A percentile compares a stretch with the other conserved stretches of the same genome.
These are phyloP conservation scores for Suhomyces guaymorum DNA, from an alignment of 1,139 yeast genomes.

Conservation along the genomic window DNA sequence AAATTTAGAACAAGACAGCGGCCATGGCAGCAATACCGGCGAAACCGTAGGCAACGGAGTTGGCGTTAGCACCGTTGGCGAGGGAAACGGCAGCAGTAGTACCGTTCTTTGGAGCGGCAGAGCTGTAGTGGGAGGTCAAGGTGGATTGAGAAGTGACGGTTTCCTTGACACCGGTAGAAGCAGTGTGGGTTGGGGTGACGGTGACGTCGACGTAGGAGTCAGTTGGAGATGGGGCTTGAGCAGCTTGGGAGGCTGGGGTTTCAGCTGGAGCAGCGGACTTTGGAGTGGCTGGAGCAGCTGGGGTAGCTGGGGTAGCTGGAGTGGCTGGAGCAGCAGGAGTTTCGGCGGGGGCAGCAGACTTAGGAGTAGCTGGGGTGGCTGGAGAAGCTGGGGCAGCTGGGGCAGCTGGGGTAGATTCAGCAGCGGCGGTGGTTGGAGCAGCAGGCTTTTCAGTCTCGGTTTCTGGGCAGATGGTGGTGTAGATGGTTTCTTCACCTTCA, in stretches of 20 bases:
- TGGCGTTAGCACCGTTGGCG: conserved; percentile 23
- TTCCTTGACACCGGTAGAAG: conserved; percentile 38
- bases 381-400: conserved; percentile 7
- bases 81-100: conserved; percentile 20
- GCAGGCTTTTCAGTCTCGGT: conserved; percentile 20
- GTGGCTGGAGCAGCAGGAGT: conserved; percentile 19
- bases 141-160: conserved; percentile 39
- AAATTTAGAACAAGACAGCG: conserved; percentile 40
- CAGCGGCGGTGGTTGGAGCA: conserved; percentile 15
- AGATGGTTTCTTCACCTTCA: conserved; percentile 43
- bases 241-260: conserved; percentile 15
- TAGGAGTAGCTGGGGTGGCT: conserved; percentile 19
- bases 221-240: conserved; percentile 17
- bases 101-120: conserved; percentile 19
- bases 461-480: conserved; percentile 53
- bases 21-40: conserved; percentile 49
- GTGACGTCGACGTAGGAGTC: conserved; percentile 24
- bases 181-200: conserved; percentile 37
- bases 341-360: conserved; percentile 17
- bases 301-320: conserved; percentile 12
- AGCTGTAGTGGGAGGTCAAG: conserved; percentile 26
- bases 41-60: conserved; percentile 35
- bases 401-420: conserved; percentile 17
- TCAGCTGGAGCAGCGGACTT: conserved; percentile 15
- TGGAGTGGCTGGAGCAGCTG: conserved; percentile 8